These are phyloP conservation scores for Colletotrichum horii DNA, from an alignment of 2,329 filamentous ascomycete genomes.

Conservation along the genomic window DNA sequence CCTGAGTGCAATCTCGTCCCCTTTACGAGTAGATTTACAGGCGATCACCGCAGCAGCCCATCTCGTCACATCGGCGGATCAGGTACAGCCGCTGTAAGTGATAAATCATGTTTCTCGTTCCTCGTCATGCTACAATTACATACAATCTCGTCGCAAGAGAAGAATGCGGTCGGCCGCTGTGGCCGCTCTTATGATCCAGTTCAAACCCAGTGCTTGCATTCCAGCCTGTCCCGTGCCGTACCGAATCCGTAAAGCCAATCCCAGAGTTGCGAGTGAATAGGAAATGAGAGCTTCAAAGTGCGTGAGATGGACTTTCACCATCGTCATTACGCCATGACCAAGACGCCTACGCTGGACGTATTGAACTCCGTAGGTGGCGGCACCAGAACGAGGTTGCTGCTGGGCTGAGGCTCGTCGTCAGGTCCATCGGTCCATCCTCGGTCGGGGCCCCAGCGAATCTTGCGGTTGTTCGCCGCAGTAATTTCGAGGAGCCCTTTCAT, in stretches of 20 bases:
- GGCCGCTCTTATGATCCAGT: neutral
- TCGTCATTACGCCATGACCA: slow-evolving; percentile 16
- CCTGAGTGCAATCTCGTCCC: neutral
- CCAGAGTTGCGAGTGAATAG: neutral
- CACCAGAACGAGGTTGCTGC: slow-evolving; percentile 2
- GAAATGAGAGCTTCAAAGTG: neutral
- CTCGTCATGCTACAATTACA: slow-evolving; percentile 18
- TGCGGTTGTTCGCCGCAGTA: slow-evolving; percentile 51
- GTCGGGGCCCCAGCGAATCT: slow-evolving; percentile 71
- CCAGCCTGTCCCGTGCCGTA: neutral
- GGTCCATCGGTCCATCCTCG: slow-evolving; percentile 67
- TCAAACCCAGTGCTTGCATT: neutral
- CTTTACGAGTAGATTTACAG: neutral
- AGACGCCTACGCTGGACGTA: slow-evolving; percentile 8
- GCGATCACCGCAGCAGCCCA: neutral
- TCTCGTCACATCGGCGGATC: neutral
- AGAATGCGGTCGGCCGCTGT: neutral
- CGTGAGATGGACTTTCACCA: neutral
- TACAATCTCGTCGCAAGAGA: slow-evolving; percentile 13
- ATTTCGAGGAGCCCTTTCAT: slow-evolving; percentile 65
- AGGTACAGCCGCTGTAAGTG: neutral
- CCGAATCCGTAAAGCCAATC: neutral
- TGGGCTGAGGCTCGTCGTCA: slow-evolving; percentile 38
- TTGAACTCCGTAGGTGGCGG: slow-evolving; percentile 2
- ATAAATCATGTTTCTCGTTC: slow-evolving; percentile 1